Evolutionary conservation across 805 yeast species (phyloP).

Genomic region (Metschnikowia matae): DNA sequence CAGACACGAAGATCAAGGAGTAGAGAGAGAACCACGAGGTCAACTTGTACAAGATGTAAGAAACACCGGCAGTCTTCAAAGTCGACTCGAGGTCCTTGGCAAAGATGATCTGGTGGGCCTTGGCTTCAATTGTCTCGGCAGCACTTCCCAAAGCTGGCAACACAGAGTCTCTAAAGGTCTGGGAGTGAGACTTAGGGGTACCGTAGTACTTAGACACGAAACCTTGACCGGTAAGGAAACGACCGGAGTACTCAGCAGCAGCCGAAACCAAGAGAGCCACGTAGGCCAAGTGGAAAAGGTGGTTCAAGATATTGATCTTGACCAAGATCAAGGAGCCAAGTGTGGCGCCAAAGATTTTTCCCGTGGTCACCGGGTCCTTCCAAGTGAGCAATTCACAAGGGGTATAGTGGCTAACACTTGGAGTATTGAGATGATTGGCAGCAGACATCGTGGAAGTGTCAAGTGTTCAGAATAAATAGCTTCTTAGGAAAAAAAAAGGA

Average conservation of each 20-base stretch:
- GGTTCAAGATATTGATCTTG: slow-evolving; percentile 61
- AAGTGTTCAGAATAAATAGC: slow-evolving; percentile 2
- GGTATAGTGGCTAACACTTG: slow-evolving; percentile 1
- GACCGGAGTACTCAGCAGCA: slow-evolving; percentile 72
- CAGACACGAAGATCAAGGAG: slow-evolving; percentile 55
- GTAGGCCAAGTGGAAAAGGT: slow-evolving; percentile 57
- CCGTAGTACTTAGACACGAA: slow-evolving; percentile 75
- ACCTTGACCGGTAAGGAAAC: slow-evolving; percentile 71
- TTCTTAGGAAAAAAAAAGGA: not conserved
- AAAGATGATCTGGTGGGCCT: slow-evolving; percentile 53
- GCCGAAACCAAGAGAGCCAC: slow-evolving; percentile 61
- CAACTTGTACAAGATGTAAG: slow-evolving; percentile 64
- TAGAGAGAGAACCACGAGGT: slow-evolving; percentile 74
- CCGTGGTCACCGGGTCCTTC: slow-evolving; percentile 74
- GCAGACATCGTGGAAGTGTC: slow-evolving; percentile 2
- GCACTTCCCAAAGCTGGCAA: slow-evolving; percentile 43
- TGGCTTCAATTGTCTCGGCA: slow-evolving; percentile 49
- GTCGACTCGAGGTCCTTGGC: slow-evolving; percentile 72
- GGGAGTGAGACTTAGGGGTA: slow-evolving; percentile 36
- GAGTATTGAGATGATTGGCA: not conserved
- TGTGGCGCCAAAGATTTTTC: slow-evolving; percentile 66
- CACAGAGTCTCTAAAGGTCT: slow-evolving; percentile 31
- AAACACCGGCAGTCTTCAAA: slow-evolving; percentile 62
- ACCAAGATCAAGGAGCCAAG: slow-evolving; percentile 51
- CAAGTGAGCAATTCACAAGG: slow-evolving; percentile 54